These are phyloP conservation scores for Dimargaris cristalligena DNA, from an alignment of 192 early-diverging fungal species.

Conservation along the genomic window DNA sequence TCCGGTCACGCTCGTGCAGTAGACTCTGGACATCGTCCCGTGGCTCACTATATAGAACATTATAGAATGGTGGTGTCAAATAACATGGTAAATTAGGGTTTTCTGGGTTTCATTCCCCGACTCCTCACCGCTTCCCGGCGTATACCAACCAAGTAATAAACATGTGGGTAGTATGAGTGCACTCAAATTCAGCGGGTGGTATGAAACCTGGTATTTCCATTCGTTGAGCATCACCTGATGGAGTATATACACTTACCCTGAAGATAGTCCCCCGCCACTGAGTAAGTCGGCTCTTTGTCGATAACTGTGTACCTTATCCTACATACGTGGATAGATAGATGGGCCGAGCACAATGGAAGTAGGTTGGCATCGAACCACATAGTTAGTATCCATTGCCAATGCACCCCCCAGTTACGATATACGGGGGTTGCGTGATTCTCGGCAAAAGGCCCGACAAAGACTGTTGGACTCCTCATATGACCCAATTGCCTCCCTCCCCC, in stretches of 20 bases:
- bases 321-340: too few relatives aligned
- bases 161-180: neutral
- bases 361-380: too few relatives aligned
- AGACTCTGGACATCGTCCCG: slow-evolving; percentile 11
- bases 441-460: neutral
- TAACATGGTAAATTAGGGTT: neutral
- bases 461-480: neutral
- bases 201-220: neutral
- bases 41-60: neutral
- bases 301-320: neutral
- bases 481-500: neutral
- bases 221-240: neutral
- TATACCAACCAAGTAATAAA: neutral
- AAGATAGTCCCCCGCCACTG: neutral
- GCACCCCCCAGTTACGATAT: neutral
- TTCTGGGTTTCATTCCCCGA: neutral
- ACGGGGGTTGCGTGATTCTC: neutral
- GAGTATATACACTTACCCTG: neutral
- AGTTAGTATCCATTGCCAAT: neutral
- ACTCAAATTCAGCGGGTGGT: too few relatives aligned
- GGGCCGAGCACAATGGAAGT: too few relatives aligned
- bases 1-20: slow-evolving; percentile 20
- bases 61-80: too few relatives aligned
- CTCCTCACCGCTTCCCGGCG: too few relatives aligned
- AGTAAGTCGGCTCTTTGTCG: neutral